Evolutionary conservation across 805 yeast species (phyloP), one percentile per base, ranked within the genome.

Genomic region (Dipodascopsis tothii): DNA sequence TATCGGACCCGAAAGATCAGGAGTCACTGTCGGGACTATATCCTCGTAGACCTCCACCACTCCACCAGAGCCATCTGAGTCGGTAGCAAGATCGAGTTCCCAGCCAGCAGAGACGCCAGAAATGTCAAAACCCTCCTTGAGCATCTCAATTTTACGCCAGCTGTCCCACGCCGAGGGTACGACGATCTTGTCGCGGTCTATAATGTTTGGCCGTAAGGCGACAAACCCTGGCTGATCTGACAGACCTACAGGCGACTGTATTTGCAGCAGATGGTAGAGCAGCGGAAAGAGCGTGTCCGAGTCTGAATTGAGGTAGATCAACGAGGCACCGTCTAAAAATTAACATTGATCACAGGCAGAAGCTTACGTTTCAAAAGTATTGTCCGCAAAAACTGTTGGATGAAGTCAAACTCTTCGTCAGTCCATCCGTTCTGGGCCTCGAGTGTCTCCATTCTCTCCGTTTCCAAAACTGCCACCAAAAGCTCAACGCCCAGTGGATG

Each of bases 91-190:
- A 17, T 50, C 48, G n/a, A 35, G 19, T 35, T 40, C 50, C 64
- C 63, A 58, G 7, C 53, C 49, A 14, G 45, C 40, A 4, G 50
- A 36, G 5, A 54, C 48, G 17, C 48, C 55, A 5, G 47, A 44
- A 11, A 48, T 45, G 17, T 48, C 56, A 43, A 57, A 56, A 9
- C 48, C 54, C 18, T 50, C 56, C 18, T 48, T 41, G n/a, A 61
- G 44, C 2, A 59, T 52, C 22, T 40, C 40, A 11, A 63, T 62
- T 36, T 60, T 62, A 17, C 56, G 52, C 45, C 50, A 40, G 9
- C 64, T 57, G 41, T 63, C 67, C 66, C 67, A 63, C 16, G 66
- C 67, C 3, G 61, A 44, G 6, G 67, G 67, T 7, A 62, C 50
- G 22, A 51, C 36, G 4, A 60, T 25, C 18, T 50, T 43, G 11